A percentile compares a stretch with the other conserved stretches of the same genome.
Evolutionary conservation across 345 rosid genomes (phyloP).

Genomic region (Trapa bicornis): DNA sequence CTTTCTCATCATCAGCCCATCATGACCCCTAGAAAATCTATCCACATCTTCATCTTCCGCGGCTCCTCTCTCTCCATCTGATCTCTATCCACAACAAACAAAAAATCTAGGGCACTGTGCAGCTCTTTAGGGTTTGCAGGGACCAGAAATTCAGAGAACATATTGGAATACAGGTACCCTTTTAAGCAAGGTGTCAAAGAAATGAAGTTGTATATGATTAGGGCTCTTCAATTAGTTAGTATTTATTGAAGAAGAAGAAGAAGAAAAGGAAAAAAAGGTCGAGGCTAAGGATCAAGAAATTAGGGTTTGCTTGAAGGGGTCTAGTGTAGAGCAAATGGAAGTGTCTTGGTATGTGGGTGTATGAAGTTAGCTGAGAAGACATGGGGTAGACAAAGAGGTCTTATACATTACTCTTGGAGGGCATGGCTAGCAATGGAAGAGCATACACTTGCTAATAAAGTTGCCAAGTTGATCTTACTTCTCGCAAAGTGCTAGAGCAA

Average conservation of each 20-base stretch:
- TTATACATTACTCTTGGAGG: not conserved
- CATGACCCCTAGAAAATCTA: conserved; percentile 25
- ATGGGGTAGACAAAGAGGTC: not conserved
- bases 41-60: not conserved
- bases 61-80: not conserved
- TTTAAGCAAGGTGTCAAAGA: not conserved
- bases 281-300: not conserved
- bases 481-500: not conserved
- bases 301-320: not conserved
- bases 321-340: not conserved
- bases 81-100: not conserved
- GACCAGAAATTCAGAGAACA: not conserved
- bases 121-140: not conserved
- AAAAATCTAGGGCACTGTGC: conserved; percentile 2
- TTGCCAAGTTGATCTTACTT: not conserved
- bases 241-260: not conserved
- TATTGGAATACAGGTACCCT: not conserved
- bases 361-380: not conserved
- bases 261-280: not conserved
- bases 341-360: not conserved
- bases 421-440: not conserved
- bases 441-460: not conserved
- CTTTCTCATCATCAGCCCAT: conserved; percentile 43
- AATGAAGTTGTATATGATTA: not conserved
- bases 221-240: not conserved